Percentiles rank a stretch among this genome's conserved stretches.
Evolutionary conservation across 1,284 basidiomycete genomes (phyloP).

Genomic region (Spongispora temasekensis): DNA sequence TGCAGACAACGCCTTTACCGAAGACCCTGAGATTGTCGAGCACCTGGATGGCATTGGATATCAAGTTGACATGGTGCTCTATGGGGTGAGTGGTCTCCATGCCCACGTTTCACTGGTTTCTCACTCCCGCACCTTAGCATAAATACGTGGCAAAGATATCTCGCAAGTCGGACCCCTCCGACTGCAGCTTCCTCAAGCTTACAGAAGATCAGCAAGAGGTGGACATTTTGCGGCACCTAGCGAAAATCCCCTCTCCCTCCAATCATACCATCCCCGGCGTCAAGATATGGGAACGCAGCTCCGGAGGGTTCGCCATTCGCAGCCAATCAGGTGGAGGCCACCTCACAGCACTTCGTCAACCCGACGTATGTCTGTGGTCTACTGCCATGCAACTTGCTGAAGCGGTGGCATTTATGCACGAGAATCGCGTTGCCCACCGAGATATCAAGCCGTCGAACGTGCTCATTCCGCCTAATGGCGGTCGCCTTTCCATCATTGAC

Average conservation of each 20-base stretch:
- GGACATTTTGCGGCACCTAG: not conserved
- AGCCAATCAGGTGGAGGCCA: not conserved
- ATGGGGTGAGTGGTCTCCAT: not conserved
- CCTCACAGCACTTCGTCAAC: not conserved
- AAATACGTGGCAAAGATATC: not conserved
- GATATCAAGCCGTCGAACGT: not conserved
- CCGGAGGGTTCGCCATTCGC: not conserved
- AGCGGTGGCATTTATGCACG: not conserved
- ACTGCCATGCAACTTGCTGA: not conserved
- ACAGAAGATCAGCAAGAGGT: not conserved
- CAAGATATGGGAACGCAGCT: not conserved
- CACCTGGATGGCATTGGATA: not conserved
- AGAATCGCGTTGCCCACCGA: not conserved
- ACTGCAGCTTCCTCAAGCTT: not conserved
- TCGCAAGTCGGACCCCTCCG: not conserved
- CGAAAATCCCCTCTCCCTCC: not conserved
- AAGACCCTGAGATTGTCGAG: not conserved
- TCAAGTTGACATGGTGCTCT: not conserved
- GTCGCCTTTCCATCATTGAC: not conserved
- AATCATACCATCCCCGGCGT: not conserved
- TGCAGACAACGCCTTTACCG: not conserved
- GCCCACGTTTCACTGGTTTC: not conserved
- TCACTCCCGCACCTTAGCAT: not conserved
- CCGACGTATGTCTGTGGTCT: not conserved
- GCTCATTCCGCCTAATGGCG: not conserved